phyloP scores from a whole-genome alignment of 139 green algal species.

The Picochlorum sp. region DNA sequence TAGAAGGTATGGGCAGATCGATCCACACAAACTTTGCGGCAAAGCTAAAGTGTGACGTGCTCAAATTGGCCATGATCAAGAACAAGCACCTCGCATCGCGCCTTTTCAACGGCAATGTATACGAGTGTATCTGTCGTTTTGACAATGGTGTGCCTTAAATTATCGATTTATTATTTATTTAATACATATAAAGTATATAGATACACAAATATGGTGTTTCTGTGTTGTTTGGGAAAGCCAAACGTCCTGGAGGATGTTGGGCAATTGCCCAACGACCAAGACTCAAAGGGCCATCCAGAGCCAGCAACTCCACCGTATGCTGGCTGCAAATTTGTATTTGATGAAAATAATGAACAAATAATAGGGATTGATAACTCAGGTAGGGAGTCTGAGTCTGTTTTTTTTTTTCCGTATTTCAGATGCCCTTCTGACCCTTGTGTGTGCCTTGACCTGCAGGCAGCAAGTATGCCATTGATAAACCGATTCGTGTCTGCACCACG shows the following conservation, averaged over 20 bases:
- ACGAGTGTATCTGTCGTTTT: conserved; percentile 86
- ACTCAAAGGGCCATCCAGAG: too few relatives aligned
- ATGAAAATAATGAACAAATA: not conserved
- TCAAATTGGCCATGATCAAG: conserved; percentile 99
- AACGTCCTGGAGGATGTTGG: too few relatives aligned
- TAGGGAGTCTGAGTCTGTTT: not conserved
- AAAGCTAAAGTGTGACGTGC: conserved; percentile 66
- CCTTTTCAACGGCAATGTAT: conserved; percentile 79
- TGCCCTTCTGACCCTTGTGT: too few relatives aligned
- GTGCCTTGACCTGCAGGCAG: not conserved
- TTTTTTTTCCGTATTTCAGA: not conserved
- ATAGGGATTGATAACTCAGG: conserved; percentile 2
- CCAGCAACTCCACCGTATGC: too few relatives aligned
- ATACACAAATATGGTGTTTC: too few relatives aligned
- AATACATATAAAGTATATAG: too few relatives aligned
- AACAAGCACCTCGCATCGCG: conserved; percentile 73
- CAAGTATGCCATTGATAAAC: conserved; percentile 12
- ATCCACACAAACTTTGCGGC: conserved; percentile 79
- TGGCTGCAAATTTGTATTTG: too few relatives aligned
- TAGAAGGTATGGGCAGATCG: conserved; percentile 91
- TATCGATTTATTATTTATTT: too few relatives aligned
- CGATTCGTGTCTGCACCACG: not conserved
- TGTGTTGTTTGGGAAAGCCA: too few relatives aligned
- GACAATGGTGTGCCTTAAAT: conserved; percentile 3
- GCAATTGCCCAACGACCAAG: too few relatives aligned